Evolutionary conservation across 2,329 filamentous ascomycete genomes (phyloP).

Genomic region (Penicillium sp.): DNA sequence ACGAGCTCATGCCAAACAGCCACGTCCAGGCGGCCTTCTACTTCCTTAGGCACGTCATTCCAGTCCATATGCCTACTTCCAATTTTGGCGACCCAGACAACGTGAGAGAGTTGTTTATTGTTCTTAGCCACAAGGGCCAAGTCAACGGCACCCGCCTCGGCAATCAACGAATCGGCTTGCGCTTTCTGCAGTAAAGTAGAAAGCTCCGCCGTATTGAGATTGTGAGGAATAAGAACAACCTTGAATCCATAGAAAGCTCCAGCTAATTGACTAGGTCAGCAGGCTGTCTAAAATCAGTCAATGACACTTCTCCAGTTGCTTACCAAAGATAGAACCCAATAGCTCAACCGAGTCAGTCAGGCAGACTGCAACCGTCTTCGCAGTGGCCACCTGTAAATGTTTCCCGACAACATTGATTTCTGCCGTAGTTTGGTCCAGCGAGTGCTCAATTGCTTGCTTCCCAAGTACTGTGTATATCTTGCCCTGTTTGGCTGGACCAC

Average conservation of each 20-base stretch:
- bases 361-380: constrained; percentile 81
- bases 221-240: constrained; percentile 83
- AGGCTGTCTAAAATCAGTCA: neutral
- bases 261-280: constrained; percentile 53
- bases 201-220: constrained; percentile 71
- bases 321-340: constrained; percentile 76
- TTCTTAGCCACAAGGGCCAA: constrained; percentile 72
- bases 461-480: constrained; percentile 81
- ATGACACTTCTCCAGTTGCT: constrained; percentile 20
- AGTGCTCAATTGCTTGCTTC: constrained; percentile 74
- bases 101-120: constrained; percentile 73
- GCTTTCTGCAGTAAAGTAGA: constrained; percentile 74
- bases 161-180: constrained; percentile 80
- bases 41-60: constrained; percentile 82
- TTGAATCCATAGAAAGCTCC: constrained; percentile 88
- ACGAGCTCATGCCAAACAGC: constrained; percentile 93
- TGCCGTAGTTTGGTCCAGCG: constrained; percentile 72
- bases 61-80: constrained; percentile 93
- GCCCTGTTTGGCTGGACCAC: constrained; percentile 64
- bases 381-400: constrained; percentile 70
- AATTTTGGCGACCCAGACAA: constrained; percentile 92
- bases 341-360: constrained; percentile 93
- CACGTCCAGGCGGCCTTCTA: constrained; percentile 75
- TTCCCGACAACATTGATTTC: constrained; percentile 90
- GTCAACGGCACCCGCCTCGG: constrained; percentile 84